Conservation (phyloP, 192 early-diverging fungal species). For the Geranomyces variabilis region DNA sequence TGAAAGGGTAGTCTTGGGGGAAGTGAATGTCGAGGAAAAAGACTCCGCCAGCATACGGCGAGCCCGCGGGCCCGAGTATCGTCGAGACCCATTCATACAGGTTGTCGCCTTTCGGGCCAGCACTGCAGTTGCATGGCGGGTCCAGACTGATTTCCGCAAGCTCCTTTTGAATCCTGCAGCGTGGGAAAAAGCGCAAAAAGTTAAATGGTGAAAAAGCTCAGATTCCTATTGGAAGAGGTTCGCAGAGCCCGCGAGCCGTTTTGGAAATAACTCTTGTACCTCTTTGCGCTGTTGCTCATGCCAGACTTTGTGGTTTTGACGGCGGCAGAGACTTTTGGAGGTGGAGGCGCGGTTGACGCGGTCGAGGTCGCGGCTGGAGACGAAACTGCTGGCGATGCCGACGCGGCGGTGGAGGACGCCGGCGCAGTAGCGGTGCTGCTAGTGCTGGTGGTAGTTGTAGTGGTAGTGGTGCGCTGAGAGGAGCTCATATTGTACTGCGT, state of each 20-base stretch:
- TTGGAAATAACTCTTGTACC: no score
- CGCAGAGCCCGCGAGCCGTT: no score
- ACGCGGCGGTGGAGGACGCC: background rate
- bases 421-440: background rate
- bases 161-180: conserved; percentile 86
- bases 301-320: background rate
- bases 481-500: background rate
- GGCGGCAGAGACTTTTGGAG: conserved; percentile 4
- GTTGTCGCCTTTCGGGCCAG: conserved; percentile 95
- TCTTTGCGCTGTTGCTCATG: conserved; percentile 41
- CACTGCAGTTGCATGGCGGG: conserved; percentile 93
- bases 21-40: conserved; percentile 98
- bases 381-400: background rate
- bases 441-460: conserved; percentile 1
- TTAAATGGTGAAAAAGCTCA: background rate
- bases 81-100: conserved; percentile 97
- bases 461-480: background rate
- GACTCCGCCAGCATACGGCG: conserved; percentile 91
- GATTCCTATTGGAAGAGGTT: background rate
- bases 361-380: background rate
- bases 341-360: background rate
- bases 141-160: conserved; percentile 95
- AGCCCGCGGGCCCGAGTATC: conserved; percentile 87
- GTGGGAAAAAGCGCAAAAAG: background rate
- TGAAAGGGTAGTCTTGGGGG: conserved; percentile 97